Evolutionary conservation across 208 protist species (phyloP).

Genomic region (Leishmania guyanensis): DNA sequence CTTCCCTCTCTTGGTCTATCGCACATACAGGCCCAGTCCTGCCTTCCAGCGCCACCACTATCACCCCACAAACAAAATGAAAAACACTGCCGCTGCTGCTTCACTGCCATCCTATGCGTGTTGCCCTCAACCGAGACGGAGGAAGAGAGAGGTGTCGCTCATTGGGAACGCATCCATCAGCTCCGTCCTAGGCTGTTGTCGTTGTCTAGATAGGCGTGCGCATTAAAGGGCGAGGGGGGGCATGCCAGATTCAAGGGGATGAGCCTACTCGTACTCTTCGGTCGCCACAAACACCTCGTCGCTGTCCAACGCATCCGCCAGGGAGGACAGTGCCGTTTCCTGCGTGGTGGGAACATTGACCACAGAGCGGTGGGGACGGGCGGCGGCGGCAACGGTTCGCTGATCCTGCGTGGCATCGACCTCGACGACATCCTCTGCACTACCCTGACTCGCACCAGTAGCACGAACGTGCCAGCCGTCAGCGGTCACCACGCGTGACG

Average conservation of each 20-base stretch:
- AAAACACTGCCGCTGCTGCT: not conserved
- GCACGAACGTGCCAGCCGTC: constrained; percentile 76
- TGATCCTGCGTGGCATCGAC: constrained; percentile 18
- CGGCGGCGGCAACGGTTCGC: not conserved
- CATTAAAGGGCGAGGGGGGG: not conserved
- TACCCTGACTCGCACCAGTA: constrained; percentile 9
- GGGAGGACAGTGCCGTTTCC: constrained; percentile 54
- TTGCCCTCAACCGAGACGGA: not conserved
- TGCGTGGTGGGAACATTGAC: constrained; percentile 58
- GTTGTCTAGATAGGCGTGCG: not conserved
- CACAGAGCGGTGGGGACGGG: constrained; percentile 26
- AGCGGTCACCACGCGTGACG: constrained; percentile 51
- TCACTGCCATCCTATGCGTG: too few relatives aligned
- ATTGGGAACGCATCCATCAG: not conserved
- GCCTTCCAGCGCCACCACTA: not conserved
- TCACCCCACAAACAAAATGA: not conserved
- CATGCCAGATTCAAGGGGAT: not conserved
- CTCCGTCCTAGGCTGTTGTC: not conserved
- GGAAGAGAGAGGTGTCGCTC: not conserved
- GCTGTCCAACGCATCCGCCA: constrained; percentile 43
- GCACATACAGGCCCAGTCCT: not conserved
- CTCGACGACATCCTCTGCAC: constrained; percentile 24
- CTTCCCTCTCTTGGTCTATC: not conserved
- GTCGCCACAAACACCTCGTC: constrained; percentile 84
- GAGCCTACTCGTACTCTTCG: constrained; percentile 70